A percentile compares a stretch with the other conserved stretches of the same genome.
These are phyloP conservation scores for Tetrastigma voinierianum DNA, from an alignment of 164 flowering plant species.

Conservation along the genomic window DNA sequence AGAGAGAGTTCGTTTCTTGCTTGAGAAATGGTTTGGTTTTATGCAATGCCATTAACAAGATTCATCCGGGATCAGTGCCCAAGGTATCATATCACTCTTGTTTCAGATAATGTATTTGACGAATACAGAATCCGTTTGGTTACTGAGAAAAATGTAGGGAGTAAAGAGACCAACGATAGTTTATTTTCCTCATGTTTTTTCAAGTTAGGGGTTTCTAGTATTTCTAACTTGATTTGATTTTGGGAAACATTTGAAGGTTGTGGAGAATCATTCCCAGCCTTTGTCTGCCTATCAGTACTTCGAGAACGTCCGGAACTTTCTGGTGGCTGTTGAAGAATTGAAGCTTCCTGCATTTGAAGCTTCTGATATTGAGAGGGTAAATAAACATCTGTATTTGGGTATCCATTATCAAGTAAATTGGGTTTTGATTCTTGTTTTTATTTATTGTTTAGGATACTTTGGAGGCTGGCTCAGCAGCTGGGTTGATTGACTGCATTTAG, in stretches of 20 bases:
- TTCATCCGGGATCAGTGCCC: constrained; percentile 77
- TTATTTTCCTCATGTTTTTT: neutral
- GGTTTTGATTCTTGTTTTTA: neutral
- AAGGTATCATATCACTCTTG: constrained; percentile 45
- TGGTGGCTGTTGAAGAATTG: constrained; percentile 70
- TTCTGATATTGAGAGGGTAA: constrained; percentile 89
- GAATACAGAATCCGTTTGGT: neutral
- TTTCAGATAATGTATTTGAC: neutral
- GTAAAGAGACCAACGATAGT: too few relatives aligned
- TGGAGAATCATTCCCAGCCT: constrained; percentile 59
- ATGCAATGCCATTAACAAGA: constrained; percentile 85
- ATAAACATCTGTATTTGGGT: neutral
- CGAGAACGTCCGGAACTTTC: constrained; percentile 84
- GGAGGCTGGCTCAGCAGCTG: constrained; percentile 63
- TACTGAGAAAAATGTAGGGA: neutral
- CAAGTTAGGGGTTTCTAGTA: neutral
- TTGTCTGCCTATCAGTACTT: constrained; percentile 92
- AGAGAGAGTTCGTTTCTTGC: constrained; percentile 74
- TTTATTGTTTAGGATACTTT: constrained; percentile 51
- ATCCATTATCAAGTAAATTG: neutral
- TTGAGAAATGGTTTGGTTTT: constrained; percentile 81
- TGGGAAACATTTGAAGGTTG: constrained; percentile 44
- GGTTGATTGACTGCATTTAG: constrained; percentile 82
- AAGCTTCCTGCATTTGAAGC: constrained; percentile 89
- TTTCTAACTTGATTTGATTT: neutral